phyloP scores from a whole-genome alignment of 257 asterid species.

The Asclepias syriaca region DNA sequence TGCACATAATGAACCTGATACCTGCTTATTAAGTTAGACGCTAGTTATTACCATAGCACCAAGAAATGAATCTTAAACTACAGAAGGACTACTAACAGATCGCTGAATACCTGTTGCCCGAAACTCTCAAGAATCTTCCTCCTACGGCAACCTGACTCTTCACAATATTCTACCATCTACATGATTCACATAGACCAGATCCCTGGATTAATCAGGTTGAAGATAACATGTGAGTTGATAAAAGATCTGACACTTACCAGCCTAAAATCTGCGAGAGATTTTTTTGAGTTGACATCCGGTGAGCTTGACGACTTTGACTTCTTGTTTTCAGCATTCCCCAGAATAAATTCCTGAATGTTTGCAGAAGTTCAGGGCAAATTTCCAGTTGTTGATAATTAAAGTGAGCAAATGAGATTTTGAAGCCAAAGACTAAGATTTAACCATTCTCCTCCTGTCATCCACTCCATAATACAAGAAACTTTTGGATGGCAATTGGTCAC shows the following conservation, averaged over 20 bases:
- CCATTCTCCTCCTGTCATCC: slow-evolving; percentile 87
- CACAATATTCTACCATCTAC: slow-evolving; percentile 88
- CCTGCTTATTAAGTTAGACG: slow-evolving; percentile 48
- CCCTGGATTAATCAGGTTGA: slow-evolving; percentile 20
- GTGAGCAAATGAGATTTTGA: background rate
- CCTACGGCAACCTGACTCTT: slow-evolving; percentile 80
- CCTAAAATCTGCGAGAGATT: slow-evolving; percentile 58
- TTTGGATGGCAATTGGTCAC: slow-evolving; percentile 89
- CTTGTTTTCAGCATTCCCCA: slow-evolving; percentile 56
- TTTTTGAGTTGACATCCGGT: slow-evolving; percentile 58
- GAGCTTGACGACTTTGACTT: slow-evolving; percentile 48
- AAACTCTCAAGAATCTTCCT: slow-evolving; percentile 86
- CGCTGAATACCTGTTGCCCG: slow-evolving; percentile 67
- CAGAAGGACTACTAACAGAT: slow-evolving; percentile 8
- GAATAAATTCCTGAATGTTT: slow-evolving; percentile 66
- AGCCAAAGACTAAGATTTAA: slow-evolving; percentile 23
- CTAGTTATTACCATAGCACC: slow-evolving; percentile 13
- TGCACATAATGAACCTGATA: slow-evolving; percentile 53
- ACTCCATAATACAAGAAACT: slow-evolving; percentile 87
- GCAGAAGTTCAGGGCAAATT: slow-evolving; percentile 14
- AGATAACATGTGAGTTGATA: background rate
- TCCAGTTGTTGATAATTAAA: background rate
- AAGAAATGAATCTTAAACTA: slow-evolving; percentile 15
- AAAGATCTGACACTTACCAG: slow-evolving; percentile 33
- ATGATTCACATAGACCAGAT: slow-evolving; percentile 20